These are phyloP conservation scores for Incumbomyces delicatus DNA, from an alignment of 2,329 filamentous ascomycete genomes.

Conservation along the genomic window DNA sequence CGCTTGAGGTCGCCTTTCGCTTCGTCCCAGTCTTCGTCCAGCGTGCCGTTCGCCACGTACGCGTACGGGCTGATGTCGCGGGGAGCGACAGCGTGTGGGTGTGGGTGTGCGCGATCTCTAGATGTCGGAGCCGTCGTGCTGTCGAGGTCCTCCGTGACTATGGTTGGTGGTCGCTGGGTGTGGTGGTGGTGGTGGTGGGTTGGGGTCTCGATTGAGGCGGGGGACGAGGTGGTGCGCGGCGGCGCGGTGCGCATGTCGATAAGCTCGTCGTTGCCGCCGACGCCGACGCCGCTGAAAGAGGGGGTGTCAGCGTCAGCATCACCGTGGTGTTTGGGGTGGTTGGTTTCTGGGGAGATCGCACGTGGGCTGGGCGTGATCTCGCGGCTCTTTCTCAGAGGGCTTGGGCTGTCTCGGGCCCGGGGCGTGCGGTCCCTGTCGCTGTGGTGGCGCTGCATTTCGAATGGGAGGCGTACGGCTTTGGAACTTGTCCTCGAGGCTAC, in stretches of 20 bases:
- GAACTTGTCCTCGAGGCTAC: background rate
- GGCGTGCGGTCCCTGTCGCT: background rate
- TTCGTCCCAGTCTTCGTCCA: background rate
- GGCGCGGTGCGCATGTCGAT: background rate
- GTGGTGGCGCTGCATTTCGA: background rate
- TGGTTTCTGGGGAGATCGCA: background rate
- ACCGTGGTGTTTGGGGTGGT: background rate
- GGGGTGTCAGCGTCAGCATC: background rate
- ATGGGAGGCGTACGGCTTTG: background rate
- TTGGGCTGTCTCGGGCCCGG: background rate
- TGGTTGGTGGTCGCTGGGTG: background rate
- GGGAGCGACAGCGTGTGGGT: no score
- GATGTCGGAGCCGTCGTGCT: background rate
- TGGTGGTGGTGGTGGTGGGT: background rate
- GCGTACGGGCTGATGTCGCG: background rate
- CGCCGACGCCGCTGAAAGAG: background rate
- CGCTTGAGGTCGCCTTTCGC: conserved; percentile 3
- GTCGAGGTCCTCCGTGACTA: background rate
- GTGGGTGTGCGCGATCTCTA: background rate
- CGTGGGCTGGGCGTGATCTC: conserved; percentile 2
- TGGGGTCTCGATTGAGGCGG: background rate
- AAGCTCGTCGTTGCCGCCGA: background rate
- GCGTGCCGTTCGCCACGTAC: background rate
- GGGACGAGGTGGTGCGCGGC: background rate
- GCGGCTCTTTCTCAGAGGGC: conserved; percentile 1